Base-by-base conservation (phyloP, 1,284 basidiomycete genomes). In the Austropuccinia psidii region DNA sequence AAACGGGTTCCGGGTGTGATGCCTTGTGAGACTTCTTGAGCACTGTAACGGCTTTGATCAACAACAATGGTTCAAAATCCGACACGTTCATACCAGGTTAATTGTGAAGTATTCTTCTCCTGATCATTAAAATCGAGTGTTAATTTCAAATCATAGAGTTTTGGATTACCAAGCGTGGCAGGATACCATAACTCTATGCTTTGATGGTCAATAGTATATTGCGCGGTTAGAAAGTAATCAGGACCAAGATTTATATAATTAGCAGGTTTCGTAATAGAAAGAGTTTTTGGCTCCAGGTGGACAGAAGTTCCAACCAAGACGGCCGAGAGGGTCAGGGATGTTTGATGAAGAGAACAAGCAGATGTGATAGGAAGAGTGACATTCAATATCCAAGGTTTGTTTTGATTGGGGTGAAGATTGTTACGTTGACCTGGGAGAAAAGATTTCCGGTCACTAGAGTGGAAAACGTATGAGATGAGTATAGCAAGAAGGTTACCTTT, bases 131-230 rank as follows among this genome's bases (percentile, higher is more conserved):
- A 29, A 8, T 67, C 39, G 17, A 76, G 60, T 1, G 45, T 68
- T 9, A 78, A 43, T 2, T 65, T 27, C 8, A 78, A 24, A 29
- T 76, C 49, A 60, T 79, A 79, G 2, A 77, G 61, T 9, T 41
- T 75, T 4, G 76, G 76, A 1, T 76, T 52, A 41, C 78, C 78
- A 9, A 75, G 68, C 0, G 75, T 76, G 0, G 54, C 43, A 19
- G 78, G 78, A 76, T 76, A 79, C 78, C 78, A 79, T 0, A 78
- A 76, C 41, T 72, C 57, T 13, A 78, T 76, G 1, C 47, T 72
- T 21, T 75, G 31, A 15, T 60, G 54, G 7, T 47, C 35, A 75
- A 77, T 15, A 41, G 24, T 29, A 70, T 61, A 45, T 72, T 76
- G 9, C 75, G 39, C 75, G 76, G 76, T 54, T 76, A 77, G 11